Base-by-base conservation (phyloP, 495 filamentous ascomycete species). In the Penicillium diatomitis region DNA sequence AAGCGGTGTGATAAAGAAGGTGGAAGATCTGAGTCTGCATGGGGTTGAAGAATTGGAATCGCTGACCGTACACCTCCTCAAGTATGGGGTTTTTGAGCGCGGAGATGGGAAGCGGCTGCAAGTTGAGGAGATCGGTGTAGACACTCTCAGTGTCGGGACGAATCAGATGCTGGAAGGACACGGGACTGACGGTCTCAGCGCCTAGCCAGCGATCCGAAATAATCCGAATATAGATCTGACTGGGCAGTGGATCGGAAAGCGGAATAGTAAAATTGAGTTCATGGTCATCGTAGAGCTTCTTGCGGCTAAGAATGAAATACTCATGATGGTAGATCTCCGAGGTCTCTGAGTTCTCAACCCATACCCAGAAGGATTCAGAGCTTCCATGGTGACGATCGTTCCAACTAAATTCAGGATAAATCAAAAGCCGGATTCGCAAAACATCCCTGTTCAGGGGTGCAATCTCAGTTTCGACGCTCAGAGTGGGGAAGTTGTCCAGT, bases 21-120 rank as follows among this genome's bases (percentile, higher is more conserved):
- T 97, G 94, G 64, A 99, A 99, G 33, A 97, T 84, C 62, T 99
- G 92, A 3, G 94, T 96, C 62, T 99, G 92, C 92, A 99, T 95
- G 0, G 94, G 91, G 64, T 99, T 99, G 75, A 99, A 99, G 69
- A 81, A 97, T 48, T 87, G 81, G 63, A 99, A 99, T 30, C 88
- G 81, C 58, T 87, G 73, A 5, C 77, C 81, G 63, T 97, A 97
- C 7, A 99, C 75, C 48, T 90, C 87, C 58, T 97, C 90, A 3
- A 97, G 70, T 0, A 82, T 75, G 1, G 87, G 80, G 56, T 96
- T 95, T 55, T 95, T 89, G 38, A 99, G 75, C 38, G 92, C 90
- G 10, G 81, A 78, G 38, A 97, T 81, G 0, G 92, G 88, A 11
- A 99, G 71, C 4, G 94, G 92, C 61, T 96, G 92, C 6, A 99